Evolutionary conservation across 306 rosid species (phyloP).

Genomic region (Prunus persica): DNA sequence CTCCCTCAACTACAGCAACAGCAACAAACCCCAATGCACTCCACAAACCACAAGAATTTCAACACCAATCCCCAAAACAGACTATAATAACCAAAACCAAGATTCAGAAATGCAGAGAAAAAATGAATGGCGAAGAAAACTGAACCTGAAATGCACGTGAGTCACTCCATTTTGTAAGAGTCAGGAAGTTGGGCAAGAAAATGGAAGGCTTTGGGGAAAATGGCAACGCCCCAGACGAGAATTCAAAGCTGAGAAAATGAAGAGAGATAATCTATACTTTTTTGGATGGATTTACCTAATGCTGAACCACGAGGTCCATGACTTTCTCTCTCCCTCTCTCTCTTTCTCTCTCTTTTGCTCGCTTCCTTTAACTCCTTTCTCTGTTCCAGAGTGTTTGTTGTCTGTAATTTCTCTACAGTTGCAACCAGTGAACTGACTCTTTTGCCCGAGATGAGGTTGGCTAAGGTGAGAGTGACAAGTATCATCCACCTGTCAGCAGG

Average conservation of each 20-base stretch:
- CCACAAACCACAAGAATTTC: conserved; percentile 14
- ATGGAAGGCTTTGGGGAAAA: conserved; percentile 13
- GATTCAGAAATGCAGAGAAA: conserved; percentile 20
- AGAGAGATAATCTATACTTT: conserved; percentile 17
- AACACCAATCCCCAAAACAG: conserved; percentile 10
- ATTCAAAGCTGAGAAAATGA: conserved; percentile 20
- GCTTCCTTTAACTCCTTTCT: background rate
- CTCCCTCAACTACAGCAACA: background rate
- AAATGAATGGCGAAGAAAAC: background rate
- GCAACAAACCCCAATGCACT: conserved; percentile 29
- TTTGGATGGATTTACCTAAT: background rate
- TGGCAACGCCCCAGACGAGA: conserved; percentile 16
- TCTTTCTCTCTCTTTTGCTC: background rate
- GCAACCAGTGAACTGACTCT: background rate
- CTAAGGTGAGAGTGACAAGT: background rate
- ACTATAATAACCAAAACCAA: conserved; percentile 9
- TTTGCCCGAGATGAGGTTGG: background rate
- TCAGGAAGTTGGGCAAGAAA: background rate
- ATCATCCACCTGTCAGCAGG: background rate
- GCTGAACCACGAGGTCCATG: conserved; percentile 19
- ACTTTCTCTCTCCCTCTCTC: background rate
- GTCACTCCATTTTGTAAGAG: background rate
- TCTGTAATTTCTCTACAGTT: background rate
- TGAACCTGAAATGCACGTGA: background rate
- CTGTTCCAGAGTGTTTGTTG: background rate